Percentiles rank a stretch among this genome's conserved stretches.
phyloP scores from a whole-genome alignment of 2,329 filamentous ascomycete species.

The Onygena corvina region DNA sequence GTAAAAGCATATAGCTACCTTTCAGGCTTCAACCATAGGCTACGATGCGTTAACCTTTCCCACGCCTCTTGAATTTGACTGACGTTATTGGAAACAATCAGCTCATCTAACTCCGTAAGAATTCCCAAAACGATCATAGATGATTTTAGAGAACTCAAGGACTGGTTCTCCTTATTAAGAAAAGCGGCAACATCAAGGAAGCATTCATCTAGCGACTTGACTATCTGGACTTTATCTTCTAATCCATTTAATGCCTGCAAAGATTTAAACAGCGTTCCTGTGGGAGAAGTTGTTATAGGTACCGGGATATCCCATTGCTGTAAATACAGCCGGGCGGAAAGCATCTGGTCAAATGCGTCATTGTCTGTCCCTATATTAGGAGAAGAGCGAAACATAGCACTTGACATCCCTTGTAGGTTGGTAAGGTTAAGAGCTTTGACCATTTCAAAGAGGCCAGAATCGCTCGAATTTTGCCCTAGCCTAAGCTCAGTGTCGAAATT shows the following conservation, averaged over 20 bases:
- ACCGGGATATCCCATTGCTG: constrained; percentile 86
- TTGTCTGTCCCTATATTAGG: constrained; percentile 39
- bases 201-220: constrained; percentile 50
- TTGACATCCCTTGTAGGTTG: constrained; percentile 74
- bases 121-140: constrained; percentile 57
- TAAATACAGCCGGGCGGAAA: constrained; percentile 66
- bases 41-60: constrained; percentile 51
- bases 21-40: constrained; percentile 70
- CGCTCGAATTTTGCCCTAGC: constrained; percentile 43
- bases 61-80: constrained; percentile 52
- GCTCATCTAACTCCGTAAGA: constrained; percentile 69
- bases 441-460: constrained; percentile 54
- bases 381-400: constrained; percentile 57
- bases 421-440: constrained; percentile 67
- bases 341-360: constrained; percentile 56
- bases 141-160: constrained; percentile 38
- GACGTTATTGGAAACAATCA: constrained; percentile 50
- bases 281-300: constrained; percentile 49
- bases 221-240: constrained; percentile 43
- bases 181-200: constrained; percentile 37
- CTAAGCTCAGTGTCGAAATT: constrained; percentile 78
- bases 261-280: constrained; percentile 62
- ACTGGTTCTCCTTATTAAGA: constrained; percentile 27
- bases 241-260: constrained; percentile 68
- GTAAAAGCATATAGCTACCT: constrained; percentile 43